phyloP scores from a whole-genome alignment of 179 eudicot species.

The Carnegiea gigantea region DNA sequence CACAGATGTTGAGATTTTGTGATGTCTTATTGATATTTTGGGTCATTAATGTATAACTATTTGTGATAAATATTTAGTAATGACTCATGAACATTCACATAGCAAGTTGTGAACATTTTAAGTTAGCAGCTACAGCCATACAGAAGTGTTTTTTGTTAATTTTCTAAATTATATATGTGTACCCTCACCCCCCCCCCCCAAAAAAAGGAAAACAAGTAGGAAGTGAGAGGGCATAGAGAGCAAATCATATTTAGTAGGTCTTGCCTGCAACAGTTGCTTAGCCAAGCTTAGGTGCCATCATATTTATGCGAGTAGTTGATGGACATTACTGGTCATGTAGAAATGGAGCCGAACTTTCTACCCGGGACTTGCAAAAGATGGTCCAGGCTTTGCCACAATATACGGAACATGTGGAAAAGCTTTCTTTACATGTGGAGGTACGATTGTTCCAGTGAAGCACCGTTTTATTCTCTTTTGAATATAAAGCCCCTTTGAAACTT shows the following conservation, averaged over 20 bases:
- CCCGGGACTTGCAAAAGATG: constrained; percentile 96
- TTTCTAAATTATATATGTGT: no score
- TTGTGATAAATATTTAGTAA: neutral
- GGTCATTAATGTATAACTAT: neutral
- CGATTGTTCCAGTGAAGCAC: constrained; percentile 18
- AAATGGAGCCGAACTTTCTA: constrained; percentile 84
- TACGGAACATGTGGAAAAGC: constrained; percentile 82
- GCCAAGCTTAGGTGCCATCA: neutral
- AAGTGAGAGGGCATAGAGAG: no score
- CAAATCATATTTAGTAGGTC: neutral
- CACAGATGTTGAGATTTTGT: neutral
- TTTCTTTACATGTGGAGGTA: constrained; percentile 93
- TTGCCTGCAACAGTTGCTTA: neutral
- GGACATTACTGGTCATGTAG: constrained; percentile 40
- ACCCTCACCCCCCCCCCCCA: no score
- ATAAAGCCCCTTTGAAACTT: neutral
- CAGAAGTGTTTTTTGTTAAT: neutral
- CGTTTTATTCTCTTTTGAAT: neutral
- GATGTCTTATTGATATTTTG: neutral
- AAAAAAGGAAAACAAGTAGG: no score
- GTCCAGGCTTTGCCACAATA: constrained; percentile 97
- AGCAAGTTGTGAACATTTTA: neutral
- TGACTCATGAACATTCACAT: no score
- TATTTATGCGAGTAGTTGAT: constrained; percentile 11
- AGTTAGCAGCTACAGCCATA: neutral